phyloP scores from a whole-genome alignment of 306 rosid species.

The Vigna radiata region DNA sequence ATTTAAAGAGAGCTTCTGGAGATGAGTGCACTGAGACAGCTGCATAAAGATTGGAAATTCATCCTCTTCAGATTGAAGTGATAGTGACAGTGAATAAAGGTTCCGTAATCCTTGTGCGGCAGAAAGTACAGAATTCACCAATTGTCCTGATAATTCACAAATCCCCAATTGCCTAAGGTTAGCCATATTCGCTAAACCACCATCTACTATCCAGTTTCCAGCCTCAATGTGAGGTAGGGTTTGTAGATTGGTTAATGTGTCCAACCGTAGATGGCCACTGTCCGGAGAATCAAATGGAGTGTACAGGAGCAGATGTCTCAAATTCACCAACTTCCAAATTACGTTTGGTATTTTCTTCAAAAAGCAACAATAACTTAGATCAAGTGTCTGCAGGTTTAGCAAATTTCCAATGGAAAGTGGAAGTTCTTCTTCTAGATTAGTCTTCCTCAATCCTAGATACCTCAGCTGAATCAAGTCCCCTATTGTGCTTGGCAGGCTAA shows the following conservation, averaged over 20 bases:
- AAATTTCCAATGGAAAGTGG: slow-evolving; percentile 56
- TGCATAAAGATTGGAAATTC: slow-evolving; percentile 58
- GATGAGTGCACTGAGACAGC: slow-evolving; percentile 51
- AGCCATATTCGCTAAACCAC: slow-evolving; percentile 51
- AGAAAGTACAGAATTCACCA: slow-evolving; percentile 48
- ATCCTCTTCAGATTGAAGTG: slow-evolving; percentile 55
- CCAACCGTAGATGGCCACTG: slow-evolving; percentile 50
- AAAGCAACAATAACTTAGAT: slow-evolving; percentile 56
- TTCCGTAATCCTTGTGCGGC: slow-evolving; percentile 38
- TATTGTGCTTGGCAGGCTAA: slow-evolving; percentile 49
- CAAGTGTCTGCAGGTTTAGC: slow-evolving; percentile 57
- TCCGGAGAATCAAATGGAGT: slow-evolving; percentile 57
- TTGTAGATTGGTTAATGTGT: slow-evolving; percentile 56
- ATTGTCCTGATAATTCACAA: slow-evolving; percentile 46
- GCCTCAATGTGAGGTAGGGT: slow-evolving; percentile 57
- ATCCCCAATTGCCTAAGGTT: slow-evolving; percentile 55
- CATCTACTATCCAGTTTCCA: slow-evolving; percentile 53
- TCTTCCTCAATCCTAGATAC: slow-evolving; percentile 58
- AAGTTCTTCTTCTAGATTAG: slow-evolving; percentile 50
- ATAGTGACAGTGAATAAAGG: slow-evolving; percentile 51
- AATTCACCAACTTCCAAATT: slow-evolving; percentile 57
- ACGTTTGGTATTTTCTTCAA: slow-evolving; percentile 55
- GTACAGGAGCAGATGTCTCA: slow-evolving; percentile 55
- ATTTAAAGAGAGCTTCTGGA: slow-evolving; percentile 53
- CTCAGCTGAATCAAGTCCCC: slow-evolving; percentile 56